Evolutionary conservation across 2,329 filamentous ascomycete species (phyloP).

Genomic region (Botrytis deweyae): DNA sequence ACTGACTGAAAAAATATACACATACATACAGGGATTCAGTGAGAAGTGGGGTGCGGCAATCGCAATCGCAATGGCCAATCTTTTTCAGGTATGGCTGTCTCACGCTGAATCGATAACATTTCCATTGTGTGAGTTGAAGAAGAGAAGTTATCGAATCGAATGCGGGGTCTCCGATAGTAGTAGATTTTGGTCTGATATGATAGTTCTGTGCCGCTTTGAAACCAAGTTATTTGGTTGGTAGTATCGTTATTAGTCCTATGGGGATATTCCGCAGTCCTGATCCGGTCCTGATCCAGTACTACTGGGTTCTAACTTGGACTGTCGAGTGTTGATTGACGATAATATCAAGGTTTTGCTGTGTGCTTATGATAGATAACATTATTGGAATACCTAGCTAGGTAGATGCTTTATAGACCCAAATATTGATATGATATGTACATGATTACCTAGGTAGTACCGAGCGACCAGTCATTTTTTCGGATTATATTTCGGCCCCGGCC

Average conservation of each 20-base stretch:
- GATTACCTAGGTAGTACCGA: background rate
- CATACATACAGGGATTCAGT: background rate
- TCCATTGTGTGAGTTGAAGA: background rate
- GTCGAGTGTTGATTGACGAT: background rate
- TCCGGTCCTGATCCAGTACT: background rate
- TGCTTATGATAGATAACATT: background rate
- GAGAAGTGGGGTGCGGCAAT: slow-evolving; percentile 10
- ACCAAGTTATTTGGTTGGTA: background rate
- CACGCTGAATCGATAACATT: background rate
- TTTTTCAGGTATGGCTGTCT: background rate
- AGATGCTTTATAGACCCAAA: background rate
- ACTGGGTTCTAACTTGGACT: background rate
- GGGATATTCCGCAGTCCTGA: background rate
- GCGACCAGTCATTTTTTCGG: background rate
- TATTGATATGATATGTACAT: background rate
- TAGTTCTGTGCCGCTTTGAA: background rate
- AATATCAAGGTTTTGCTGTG: background rate
- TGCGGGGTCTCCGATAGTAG: background rate
- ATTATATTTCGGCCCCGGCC: background rate
- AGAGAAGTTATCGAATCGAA: background rate
- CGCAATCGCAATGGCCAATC: background rate
- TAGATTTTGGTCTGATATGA: background rate
- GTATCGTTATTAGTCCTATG: background rate
- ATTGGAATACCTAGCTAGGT: background rate
- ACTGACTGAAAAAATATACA: background rate